Base-by-base conservation (phyloP, 371 early-diverging fungal species). In the Rhizomucor miehei region DNA sequence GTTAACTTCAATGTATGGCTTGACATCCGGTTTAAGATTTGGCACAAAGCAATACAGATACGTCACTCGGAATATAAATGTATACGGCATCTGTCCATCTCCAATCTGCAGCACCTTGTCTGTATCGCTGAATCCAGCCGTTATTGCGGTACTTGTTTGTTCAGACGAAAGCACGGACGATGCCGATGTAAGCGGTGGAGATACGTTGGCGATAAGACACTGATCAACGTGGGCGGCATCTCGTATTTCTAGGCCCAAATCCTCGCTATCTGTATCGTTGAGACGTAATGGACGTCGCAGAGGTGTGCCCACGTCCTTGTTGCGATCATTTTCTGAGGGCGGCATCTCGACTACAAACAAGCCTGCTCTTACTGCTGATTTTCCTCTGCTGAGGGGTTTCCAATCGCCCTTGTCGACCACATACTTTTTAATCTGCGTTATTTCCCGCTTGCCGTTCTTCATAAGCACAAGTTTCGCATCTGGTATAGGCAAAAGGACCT, bases 331-430 rank as follows among this genome's bases (percentile, higher is more conserved):
- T 65, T 62, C 34, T 63, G 54, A 16, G 55, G 53, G 35, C 52
- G 52, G n/a, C 48, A 53, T 60, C 6, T 59, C 21, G n/a, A 61
- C 68, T 44, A 71, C 54, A 16, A 68, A 71, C 23, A 71, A 60
- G 17, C 68, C 51, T 8, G 66, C 72, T 44, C 67, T 67, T 17
- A 71, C 65, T 21, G 65, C 63, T 35, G 63, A 63, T 25, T 59
- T 54, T 44, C 59, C 56, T 34, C 57, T 24, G 20, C 52, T 54
- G 1, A 71, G 16, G 0, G 58, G 10, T 8, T 54, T 20, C 75
- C 75, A 75, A 12, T 57, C 55, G 6, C 75, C 75, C 43, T 71
- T 75, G 45, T 75, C 66, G 1, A 67, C 62, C 0, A 75, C 75
- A 60, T 65, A 75, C 10, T 61, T 56, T 21, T 69, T 60, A 23